A percentile compares a stretch with the other conserved stretches of the same genome.
Conservation (phyloP, 1,284 basidiomycete species). For the Neonothopanus nambi region DNA sequence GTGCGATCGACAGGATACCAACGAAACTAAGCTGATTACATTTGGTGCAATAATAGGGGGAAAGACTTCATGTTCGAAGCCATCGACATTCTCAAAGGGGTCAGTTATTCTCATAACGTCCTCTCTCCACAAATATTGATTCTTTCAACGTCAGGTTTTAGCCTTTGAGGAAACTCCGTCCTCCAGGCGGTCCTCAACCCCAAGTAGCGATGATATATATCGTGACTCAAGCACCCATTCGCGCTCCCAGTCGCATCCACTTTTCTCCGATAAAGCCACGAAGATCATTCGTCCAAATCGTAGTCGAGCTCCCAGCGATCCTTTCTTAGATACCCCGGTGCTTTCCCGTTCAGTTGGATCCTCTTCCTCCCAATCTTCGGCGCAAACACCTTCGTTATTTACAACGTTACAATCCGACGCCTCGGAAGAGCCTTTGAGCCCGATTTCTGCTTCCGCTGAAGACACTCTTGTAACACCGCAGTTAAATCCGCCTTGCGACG, state of each 20-base stretch:
- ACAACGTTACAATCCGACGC: slow-evolving; percentile 1
- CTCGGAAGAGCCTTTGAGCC: slow-evolving; percentile 25
- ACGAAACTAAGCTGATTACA: slow-evolving; percentile 8
- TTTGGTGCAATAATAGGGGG: slow-evolving; percentile 47
- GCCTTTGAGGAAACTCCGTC: slow-evolving; percentile 66
- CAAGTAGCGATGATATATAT: slow-evolving; percentile 36
- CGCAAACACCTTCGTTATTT: slow-evolving; percentile 25
- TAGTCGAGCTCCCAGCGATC: slow-evolving; percentile 73
- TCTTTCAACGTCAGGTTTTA: slow-evolving; percentile 44
- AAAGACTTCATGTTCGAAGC: slow-evolving; percentile 85
- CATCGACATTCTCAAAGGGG: slow-evolving; percentile 79
- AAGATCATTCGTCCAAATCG: slow-evolving; percentile 55
- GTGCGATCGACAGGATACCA: slow-evolving; percentile 9
- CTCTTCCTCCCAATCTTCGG: slow-evolving; percentile 54
- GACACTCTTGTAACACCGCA: background rate
- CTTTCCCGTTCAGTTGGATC: slow-evolving; percentile 51
- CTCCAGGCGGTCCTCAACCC: slow-evolving; percentile 37
- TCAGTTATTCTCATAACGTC: slow-evolving; percentile 37
- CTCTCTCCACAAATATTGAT: slow-evolving; percentile 17
- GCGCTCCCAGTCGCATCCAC: slow-evolving; percentile 56
- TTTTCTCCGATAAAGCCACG: slow-evolving; percentile 40
- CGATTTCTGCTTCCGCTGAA: slow-evolving; percentile 22
- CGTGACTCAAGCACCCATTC: slow-evolving; percentile 45
- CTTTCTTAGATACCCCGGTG: slow-evolving; percentile 70
- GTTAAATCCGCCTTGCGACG: slow-evolving; percentile 31